Evolutionary conservation across 352 stramenopile species (phyloP), one percentile per base, ranked within the genome.

Genomic region (Peronospora farinosa): DNA sequence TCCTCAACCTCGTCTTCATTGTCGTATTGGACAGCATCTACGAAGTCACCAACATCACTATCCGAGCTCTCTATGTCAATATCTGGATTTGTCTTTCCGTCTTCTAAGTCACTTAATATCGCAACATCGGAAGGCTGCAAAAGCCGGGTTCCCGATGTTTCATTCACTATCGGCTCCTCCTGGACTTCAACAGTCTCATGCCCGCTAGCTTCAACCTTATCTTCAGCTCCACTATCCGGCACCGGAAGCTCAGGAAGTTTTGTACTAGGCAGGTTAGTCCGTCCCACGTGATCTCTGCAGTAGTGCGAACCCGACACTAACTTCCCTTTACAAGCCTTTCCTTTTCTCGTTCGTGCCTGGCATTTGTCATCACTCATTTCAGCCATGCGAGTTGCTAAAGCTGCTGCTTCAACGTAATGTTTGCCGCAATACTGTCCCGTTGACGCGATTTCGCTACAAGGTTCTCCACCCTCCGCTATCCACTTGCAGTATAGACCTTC

Each of bases 1-100:
- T 92, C 81, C 27, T 89, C 74, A 2, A 78, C 65, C 65, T 91
- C 79, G 32, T 88, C 79, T 36, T 70, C 67, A 44, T 70, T 74
- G 23, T 69, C 69, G 48, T 57, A 69, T 33, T 48, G 38, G 7
- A 64, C 41, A 33, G 62, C 42, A 32, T 86, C 67, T 7, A 70
- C 62, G 54, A 76, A 69, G 37, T 74, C 63, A 5, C 73, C 69
- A 35, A 53, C 52, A 9, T 74, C 73, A 17, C 59, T 73, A 21
- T 47, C 59, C 1, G 57, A 79, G 10, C 54, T 54, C 19, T 21
- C 63, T 9, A 62, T 49, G 11, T 64, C 57, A 16, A 64, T 53
- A 5, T 64, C 45, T 19, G 28, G 30, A 7, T 66, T 33, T 3
- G 41, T 37, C 15, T 58, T 35, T 3, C 44, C 25, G 16, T n/a